phyloP scores from a whole-genome alignment of 306 rosid species.

The Glycine soja region DNA sequence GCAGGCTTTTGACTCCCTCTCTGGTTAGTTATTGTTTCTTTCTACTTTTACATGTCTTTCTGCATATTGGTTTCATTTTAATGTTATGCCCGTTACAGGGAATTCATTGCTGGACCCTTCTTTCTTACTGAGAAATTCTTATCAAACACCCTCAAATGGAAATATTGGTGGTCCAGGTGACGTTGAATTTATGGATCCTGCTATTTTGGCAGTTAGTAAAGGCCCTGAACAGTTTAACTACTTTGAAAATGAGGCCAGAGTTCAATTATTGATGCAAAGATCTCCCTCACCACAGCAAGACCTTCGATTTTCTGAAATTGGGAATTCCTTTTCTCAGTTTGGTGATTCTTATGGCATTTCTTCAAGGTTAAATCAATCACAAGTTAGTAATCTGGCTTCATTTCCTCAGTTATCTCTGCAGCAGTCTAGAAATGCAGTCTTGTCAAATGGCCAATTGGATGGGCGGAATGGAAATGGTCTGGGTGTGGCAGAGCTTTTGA shows the following conservation, averaged over 20 bases:
- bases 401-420: conserved; percentile 80
- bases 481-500: conserved; percentile 73
- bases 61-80: conserved; percentile 7
- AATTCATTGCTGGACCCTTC: conserved; percentile 63
- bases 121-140: conserved; percentile 65
- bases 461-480: conserved; percentile 76
- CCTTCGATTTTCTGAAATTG: conserved; percentile 64
- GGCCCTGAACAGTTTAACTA: conserved; percentile 67
- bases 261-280: conserved; percentile 85
- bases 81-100: conserved; percentile 54
- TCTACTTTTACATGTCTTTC: not conserved
- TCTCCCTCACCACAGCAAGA: conserved; percentile 78
- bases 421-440: conserved; percentile 69
- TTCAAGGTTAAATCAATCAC: conserved; percentile 82
- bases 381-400: conserved; percentile 59
- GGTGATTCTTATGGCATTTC: conserved; percentile 80
- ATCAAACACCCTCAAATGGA: conserved; percentile 65
- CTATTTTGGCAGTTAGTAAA: conserved; percentile 90
- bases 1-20: conserved; percentile 63
- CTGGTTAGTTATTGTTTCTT: conserved; percentile 63
- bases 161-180: conserved; percentile 63
- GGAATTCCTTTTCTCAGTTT: conserved; percentile 66
- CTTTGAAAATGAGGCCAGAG: conserved; percentile 78
- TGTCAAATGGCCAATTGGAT: conserved; percentile 85
- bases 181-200: conserved; percentile 92